Percentiles rank a stretch among this genome's conserved stretches.
Conservation (phyloP, 306 rosid species). For the Corylus heterophylla region DNA sequence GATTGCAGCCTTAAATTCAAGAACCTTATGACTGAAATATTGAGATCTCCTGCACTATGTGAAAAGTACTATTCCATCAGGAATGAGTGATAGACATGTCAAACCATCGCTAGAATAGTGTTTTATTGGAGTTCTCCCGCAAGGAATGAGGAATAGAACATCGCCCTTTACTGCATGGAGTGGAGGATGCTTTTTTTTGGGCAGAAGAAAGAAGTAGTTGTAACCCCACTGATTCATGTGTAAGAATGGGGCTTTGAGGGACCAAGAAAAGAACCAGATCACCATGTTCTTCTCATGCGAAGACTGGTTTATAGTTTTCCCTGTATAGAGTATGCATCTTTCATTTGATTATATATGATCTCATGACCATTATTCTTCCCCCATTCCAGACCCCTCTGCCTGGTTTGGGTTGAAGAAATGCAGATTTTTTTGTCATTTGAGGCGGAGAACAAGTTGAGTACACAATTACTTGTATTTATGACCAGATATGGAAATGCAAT, state of each 20-base stretch:
- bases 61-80: slow-evolving; percentile 86
- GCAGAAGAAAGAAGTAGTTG: neutral
- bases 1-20: slow-evolving; percentile 93
- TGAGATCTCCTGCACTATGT: slow-evolving; percentile 68
- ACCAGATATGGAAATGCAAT: neutral
- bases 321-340: slow-evolving; percentile 21
- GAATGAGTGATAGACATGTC: slow-evolving; percentile 61
- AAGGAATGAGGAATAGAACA: neutral
- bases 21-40: slow-evolving; percentile 87
- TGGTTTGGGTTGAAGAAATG: neutral
- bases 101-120: neutral
- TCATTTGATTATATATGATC: slow-evolving; percentile 1
- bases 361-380: neutral
- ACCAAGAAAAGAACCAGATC: neutral
- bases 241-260: neutral
- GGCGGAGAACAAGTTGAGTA: neutral
- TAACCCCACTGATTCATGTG: slow-evolving; percentile 7
- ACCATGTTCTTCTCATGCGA: slow-evolving; percentile 1
- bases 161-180: neutral
- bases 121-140: slow-evolving; percentile 2
- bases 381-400: neutral
- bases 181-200: neutral
- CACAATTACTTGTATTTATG: slow-evolving; percentile 1
- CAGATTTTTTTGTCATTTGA: neutral
- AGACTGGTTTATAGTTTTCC: slow-evolving; percentile 14